These are phyloP conservation scores for Pseudogymnoascus sp. DNA, from an alignment of 2,329 filamentous ascomycete genomes.

Conservation along the genomic window DNA sequence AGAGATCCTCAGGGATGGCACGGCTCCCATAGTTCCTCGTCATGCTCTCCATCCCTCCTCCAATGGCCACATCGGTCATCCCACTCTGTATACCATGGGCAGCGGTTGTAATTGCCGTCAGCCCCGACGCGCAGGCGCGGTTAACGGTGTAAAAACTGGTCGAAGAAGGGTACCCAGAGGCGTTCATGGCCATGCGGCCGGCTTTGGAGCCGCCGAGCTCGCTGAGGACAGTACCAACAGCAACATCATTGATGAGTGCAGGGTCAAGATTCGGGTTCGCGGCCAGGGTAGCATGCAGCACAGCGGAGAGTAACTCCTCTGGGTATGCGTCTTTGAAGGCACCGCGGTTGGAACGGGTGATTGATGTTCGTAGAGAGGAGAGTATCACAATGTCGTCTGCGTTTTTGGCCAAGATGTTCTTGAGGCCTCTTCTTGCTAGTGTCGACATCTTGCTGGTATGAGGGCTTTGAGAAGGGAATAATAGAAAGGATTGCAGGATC, in stretches of 20 bases:
- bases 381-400: slow-evolving; percentile 81
- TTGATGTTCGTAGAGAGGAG: slow-evolving; percentile 79
- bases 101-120: slow-evolving; percentile 68
- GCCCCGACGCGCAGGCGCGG: slow-evolving; percentile 70
- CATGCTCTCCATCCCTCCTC: slow-evolving; percentile 94
- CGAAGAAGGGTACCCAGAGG: slow-evolving; percentile 64
- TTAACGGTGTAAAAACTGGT: slow-evolving; percentile 82
- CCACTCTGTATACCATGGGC: slow-evolving; percentile 69
- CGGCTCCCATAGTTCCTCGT: slow-evolving; percentile 77
- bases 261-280: slow-evolving; percentile 66
- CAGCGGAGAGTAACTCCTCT: slow-evolving; percentile 71
- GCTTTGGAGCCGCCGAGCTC: slow-evolving; percentile 88
- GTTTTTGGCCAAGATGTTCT: slow-evolving; percentile 67
- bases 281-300: slow-evolving; percentile 58
- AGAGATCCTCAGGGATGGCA: slow-evolving; percentile 77
- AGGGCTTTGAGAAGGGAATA: not conserved
- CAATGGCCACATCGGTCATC: slow-evolving; percentile 65
- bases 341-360: slow-evolving; percentile 77
- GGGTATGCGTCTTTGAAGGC: slow-evolving; percentile 81
- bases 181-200: slow-evolving; percentile 81
- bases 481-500: not conserved
- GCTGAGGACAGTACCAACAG: slow-evolving; percentile 80
- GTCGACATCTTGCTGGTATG: slow-evolving; percentile 20
- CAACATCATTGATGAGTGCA: slow-evolving; percentile 65
- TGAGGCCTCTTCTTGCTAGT: slow-evolving; percentile 54